Conservation (phyloP, 2,329 filamentous ascomycete species). For the Phialophora tarda region DNA sequence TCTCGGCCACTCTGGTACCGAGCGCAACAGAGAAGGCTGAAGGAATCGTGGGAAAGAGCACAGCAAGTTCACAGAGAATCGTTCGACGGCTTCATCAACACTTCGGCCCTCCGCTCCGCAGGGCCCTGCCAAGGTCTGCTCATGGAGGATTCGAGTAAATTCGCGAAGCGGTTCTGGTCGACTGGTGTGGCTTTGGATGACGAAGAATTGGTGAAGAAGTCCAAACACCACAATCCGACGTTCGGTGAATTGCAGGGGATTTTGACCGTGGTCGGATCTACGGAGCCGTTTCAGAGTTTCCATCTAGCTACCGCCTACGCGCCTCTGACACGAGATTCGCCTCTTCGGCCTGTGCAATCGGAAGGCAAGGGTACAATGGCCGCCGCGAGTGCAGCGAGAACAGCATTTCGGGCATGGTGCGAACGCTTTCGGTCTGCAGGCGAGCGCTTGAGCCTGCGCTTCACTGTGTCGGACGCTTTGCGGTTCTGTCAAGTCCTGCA, state of each 20-base stretch:
- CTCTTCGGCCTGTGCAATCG: constrained; percentile 41
- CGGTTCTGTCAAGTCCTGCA: constrained; percentile 61
- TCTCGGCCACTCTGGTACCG: not conserved
- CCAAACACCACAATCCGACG: constrained; percentile 48
- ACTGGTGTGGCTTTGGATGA: not conserved
- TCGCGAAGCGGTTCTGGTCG: not conserved
- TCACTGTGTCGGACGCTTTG: constrained; percentile 57
- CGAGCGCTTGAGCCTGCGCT: constrained; percentile 51
- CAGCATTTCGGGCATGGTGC: not conserved
- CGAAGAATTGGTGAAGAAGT: not conserved
- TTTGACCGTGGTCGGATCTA: constrained; percentile 54
- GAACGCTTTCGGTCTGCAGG: not conserved
- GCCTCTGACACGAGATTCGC: constrained; percentile 48
- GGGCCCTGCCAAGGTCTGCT: not conserved
- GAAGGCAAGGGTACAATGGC: constrained; percentile 14
- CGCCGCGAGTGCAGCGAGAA: not conserved
- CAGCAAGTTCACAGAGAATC: not conserved
- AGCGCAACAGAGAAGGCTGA: not conserved
- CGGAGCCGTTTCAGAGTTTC: constrained; percentile 61
- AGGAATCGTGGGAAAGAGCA: not conserved
- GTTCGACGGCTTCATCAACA: not conserved
- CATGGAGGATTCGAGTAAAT: not conserved
- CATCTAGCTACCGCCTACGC: constrained; percentile 60
- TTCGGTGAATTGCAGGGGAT: constrained; percentile 46
- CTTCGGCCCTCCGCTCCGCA: not conserved